Base-by-base conservation (phyloP, 2,329 filamentous ascomycete genomes). In the Claviceps digitariae region DNA sequence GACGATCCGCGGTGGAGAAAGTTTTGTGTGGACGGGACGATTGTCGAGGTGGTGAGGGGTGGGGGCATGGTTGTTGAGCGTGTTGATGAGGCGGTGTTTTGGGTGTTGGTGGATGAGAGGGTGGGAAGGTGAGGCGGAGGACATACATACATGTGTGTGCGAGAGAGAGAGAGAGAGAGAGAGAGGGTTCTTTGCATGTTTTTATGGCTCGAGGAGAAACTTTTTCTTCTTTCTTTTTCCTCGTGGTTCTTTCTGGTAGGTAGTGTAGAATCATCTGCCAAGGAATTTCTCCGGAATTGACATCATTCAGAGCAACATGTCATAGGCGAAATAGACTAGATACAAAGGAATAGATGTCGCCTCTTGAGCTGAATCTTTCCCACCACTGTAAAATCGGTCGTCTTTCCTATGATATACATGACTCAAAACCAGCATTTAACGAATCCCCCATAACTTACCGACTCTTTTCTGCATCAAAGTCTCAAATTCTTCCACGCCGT, bases 11-110 rank as follows among this genome's bases (percentile, higher is more conserved):
- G 82, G 51, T 96, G 90, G 90, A 76, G 91, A 56, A 81, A 90
- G 62, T 78, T 95, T 15, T 97, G 91, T 65, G 75, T 97, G n/a
- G 91, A 97, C 67, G 91, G 91, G 3, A 89, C 85, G 52, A 94
- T 95, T 61, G 80, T 96, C 3, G 77, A 80, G 55, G 71, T 95
- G 1, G 84, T 86, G 21, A 66, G 74, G 51, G 82, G 77, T 2
- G 90, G 90, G 0, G 84, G 80, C 74, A 79, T 95, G 67, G 78
- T 81, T 55, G 76, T 95, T 0, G 68, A 66, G 57, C 77, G 70
- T 61, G 73, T 78, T 25, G 63, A 66, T 9, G 59, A 62, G 44
- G 64, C 66, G n/a, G 63, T 68, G 27, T 66, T 79, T 49, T 65
- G 63, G 46, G 64, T 82, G 8, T 56, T 81, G 46, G 73, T 76